Evolutionary conservation across 73 alveolate genomes (phyloP).

Genomic region (Paramecium bursaria): DNA sequence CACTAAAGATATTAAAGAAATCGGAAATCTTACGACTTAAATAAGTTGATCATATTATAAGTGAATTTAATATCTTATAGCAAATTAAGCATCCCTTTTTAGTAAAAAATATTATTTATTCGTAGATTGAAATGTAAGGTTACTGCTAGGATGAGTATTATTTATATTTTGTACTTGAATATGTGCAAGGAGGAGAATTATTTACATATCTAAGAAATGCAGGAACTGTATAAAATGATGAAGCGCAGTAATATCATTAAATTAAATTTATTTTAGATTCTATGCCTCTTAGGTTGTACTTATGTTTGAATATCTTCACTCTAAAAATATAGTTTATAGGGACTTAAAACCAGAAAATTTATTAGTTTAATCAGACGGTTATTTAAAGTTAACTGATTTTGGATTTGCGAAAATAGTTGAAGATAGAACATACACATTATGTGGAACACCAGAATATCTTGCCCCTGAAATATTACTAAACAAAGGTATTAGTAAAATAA

Average conservation of each 20-base stretch:
- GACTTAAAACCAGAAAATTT: slow-evolving; percentile 96
- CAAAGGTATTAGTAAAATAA: slow-evolving; percentile 46
- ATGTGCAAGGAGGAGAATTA: slow-evolving; percentile 98
- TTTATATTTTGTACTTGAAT: slow-evolving; percentile 92
- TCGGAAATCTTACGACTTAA: slow-evolving; percentile 88
- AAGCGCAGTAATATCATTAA: slow-evolving; percentile 72
- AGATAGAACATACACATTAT: slow-evolving; percentile 97
- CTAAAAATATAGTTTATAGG: slow-evolving; percentile 93
- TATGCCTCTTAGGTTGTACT: slow-evolving; percentile 75
- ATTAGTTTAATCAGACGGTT: slow-evolving; percentile 93
- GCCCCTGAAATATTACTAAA: slow-evolving; percentile 97
- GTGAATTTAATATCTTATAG: slow-evolving; percentile 55
- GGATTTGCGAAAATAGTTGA: slow-evolving; percentile 97
- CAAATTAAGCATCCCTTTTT: slow-evolving; percentile 95
- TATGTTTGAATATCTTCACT: slow-evolving; percentile 95
- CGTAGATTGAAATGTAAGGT: slow-evolving; percentile 76
- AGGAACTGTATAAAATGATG: slow-evolving; percentile 82
- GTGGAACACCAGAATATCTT: slow-evolving; percentile 97
- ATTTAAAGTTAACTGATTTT: slow-evolving; percentile 96
- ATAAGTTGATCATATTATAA: slow-evolving; percentile 72
- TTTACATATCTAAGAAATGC: slow-evolving; percentile 85
- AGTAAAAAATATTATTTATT: slow-evolving; percentile 64
- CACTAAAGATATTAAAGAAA: slow-evolving; percentile 92
- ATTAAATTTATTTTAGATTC: slow-evolving; percentile 31
- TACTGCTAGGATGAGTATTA: slow-evolving; percentile 88